Evolutionary conservation across 208 protist species (phyloP).

Genomic region (Crithidia fasciculata): DNA sequence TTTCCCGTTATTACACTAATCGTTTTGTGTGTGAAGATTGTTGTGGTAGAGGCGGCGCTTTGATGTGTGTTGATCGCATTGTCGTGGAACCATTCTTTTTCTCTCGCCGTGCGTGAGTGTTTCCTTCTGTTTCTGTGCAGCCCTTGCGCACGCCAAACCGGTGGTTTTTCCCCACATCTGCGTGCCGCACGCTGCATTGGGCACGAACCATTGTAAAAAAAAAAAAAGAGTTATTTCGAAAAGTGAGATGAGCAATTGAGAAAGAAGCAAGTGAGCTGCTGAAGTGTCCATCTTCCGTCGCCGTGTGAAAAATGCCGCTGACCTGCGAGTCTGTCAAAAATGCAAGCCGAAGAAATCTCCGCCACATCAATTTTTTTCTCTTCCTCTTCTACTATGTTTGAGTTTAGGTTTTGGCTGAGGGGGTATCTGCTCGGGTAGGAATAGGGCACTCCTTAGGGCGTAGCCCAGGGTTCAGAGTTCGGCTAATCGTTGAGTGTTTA

Average conservation of each 20-base stretch:
- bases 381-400: too few species aligned
- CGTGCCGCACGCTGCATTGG: background rate
- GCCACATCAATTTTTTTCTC: too few species aligned
- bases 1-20: too few species aligned
- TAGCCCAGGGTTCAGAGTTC: too few species aligned
- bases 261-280: conserved; percentile 5
- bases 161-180: background rate
- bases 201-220: background rate
- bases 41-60: background rate
- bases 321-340: background rate
- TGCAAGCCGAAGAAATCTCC: background rate
- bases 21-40: too few species aligned
- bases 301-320: background rate
- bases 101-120: too few species aligned
- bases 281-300: background rate
- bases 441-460: too few species aligned
- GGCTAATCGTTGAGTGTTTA: too few species aligned
- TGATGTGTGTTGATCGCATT: background rate
- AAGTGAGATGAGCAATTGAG: background rate
- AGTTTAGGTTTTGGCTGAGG: too few species aligned
- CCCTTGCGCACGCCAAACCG: background rate
- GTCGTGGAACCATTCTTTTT: background rate
- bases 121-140: background rate
- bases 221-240: background rate
- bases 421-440: too few species aligned